Percentiles rank a stretch among this genome's conserved stretches.
These are phyloP conservation scores for Candida easanensis DNA, from an alignment of 805 yeast species.

Conservation along the genomic window DNA sequence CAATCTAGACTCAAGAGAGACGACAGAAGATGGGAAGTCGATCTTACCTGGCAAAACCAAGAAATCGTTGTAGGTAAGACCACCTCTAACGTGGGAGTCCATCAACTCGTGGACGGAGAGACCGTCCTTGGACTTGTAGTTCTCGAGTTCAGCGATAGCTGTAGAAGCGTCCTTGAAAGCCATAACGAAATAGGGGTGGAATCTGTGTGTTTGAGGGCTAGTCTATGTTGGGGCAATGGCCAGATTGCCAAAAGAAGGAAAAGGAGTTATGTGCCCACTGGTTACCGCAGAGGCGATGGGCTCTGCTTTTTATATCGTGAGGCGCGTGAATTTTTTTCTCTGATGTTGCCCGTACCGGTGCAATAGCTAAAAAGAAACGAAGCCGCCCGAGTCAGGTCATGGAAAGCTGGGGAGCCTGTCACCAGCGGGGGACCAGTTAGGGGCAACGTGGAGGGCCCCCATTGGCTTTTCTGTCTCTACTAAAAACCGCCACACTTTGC, in stretches of 20 bases:
- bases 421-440: not conserved
- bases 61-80: conserved; percentile 96
- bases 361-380: conserved; percentile 3
- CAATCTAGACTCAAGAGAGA: conserved; percentile 77
- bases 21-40: conserved; percentile 77
- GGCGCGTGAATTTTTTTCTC: conserved; percentile 4
- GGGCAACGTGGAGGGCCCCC: too few relatives aligned
- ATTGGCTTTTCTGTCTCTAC: too few relatives aligned
- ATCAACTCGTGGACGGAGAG: conserved; percentile 77
- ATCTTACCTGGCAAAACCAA: conserved; percentile 94
- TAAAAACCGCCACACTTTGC: too few relatives aligned
- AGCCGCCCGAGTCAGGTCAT: conserved; percentile 2
- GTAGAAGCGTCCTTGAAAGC: conserved; percentile 43
- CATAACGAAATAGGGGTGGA: conserved; percentile 19
- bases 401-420: not conserved
- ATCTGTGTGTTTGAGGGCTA: conserved; percentile 7
- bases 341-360: conserved; percentile 4
- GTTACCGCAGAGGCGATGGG: conserved; percentile 1
- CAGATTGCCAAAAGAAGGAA: conserved; percentile 30
- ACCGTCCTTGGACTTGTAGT: conserved; percentile 78
- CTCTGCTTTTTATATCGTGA: conserved; percentile 9
- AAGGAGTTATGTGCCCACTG: conserved; percentile 3
- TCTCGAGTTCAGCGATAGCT: conserved; percentile 66
- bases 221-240: conserved; percentile 23
- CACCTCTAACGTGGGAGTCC: conserved; percentile 91